Evolutionary conservation across 495 filamentous ascomycete genomes (phyloP), one percentile per base, ranked within the genome.

Genomic region (Neurospora sp.): DNA sequence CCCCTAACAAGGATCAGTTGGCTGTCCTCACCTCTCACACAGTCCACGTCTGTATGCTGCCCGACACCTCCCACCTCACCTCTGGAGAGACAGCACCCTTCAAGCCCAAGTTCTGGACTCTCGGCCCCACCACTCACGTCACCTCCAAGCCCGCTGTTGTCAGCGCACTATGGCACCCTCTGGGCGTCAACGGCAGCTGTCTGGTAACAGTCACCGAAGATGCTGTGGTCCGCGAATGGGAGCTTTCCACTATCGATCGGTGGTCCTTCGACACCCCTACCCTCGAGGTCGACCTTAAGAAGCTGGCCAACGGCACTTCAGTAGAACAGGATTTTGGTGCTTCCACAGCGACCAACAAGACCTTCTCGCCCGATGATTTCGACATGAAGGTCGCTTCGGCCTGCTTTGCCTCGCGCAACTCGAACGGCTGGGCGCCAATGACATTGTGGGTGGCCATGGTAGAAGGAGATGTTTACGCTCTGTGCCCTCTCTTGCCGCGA

Each of bases 361-460:
- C 89, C 15, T 97, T 96, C 78, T 94, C 93, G 24, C 91, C 93
- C 0, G 94, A 97, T 78, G 85, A 86, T 7, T 85, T 93, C 43
- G 93, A 96, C 73, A 94, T 97, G 92, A 91, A 95, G 75, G 92
- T 94, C 15, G 93, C 92, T 15, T 90, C 93, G 6, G 92, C 94
- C 48, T 92, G 90, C 77, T 97, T 97, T 81, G 92, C 91, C 0
- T 90, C 90, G 24, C 89, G 83, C 71, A 91, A 90, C 38, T 92
- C 94, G 70, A 89, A 92, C 76, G 91, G 90, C 38, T 97, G 94
- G 94, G 91, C 92, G 8, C 86, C 92, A 17, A 97, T 96, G 93
- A 96, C 94, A 3, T 83, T 97, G 21, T 97, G 93, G 93, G 83
- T 97, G 62, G 93, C 92, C 19, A 97, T 97, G 93, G 86, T 85